Evolutionary conservation across 306 rosid species (phyloP).

Genomic region (Citrullus amarus): DNA sequence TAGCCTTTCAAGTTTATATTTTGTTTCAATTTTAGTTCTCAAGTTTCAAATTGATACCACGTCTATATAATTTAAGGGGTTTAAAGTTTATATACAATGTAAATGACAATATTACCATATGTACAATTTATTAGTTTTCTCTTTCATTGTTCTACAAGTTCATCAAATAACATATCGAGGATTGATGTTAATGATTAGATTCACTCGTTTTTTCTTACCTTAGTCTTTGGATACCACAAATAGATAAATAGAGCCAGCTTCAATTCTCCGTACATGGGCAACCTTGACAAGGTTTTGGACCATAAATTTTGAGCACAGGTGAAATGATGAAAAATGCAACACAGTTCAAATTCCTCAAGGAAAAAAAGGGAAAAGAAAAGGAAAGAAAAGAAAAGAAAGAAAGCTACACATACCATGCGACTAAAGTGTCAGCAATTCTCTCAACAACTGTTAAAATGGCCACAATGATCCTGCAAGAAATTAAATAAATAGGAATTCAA

Average conservation of each 20-base stretch:
- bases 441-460: constrained; percentile 62
- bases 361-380: not conserved
- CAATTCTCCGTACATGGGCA: constrained; percentile 81
- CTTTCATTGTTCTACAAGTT: not conserved
- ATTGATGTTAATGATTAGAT: not conserved
- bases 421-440: constrained; percentile 51
- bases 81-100: not conserved
- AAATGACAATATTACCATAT: not conserved
- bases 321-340: constrained; percentile 4
- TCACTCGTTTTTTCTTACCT: constrained; percentile 23
- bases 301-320: not conserved
- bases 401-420: constrained; percentile 63
- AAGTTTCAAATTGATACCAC: not conserved
- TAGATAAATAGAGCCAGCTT: constrained; percentile 58
- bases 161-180: not conserved
- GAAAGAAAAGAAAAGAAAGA: not conserved
- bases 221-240: constrained; percentile 82
- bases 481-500: not conserved
- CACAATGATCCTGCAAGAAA: constrained; percentile 46
- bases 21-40: not conserved
- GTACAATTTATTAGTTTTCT: not conserved
- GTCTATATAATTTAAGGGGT: not conserved
- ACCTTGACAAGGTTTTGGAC: constrained; percentile 34
- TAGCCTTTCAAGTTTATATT: not conserved
- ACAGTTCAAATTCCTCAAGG: not conserved